phyloP scores from a whole-genome alignment of 2,329 filamentous ascomycete species.

The Xylaria sp. region DNA sequence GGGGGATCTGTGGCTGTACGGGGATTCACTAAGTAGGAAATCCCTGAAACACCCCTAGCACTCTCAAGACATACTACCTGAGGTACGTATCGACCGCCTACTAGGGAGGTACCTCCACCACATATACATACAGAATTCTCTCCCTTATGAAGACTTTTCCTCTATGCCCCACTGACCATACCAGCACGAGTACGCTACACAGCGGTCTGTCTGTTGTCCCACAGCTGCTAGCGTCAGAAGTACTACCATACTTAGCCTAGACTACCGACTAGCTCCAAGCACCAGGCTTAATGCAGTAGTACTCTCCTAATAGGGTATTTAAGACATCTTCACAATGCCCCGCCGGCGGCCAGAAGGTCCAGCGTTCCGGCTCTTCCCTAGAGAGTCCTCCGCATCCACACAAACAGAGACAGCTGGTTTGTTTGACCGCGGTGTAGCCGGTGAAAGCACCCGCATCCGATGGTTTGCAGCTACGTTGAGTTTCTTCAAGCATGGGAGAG shows the following conservation, averaged over 20 bases:
- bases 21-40: slow-evolving; percentile 42
- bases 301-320: slow-evolving; percentile 46
- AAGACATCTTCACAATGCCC: slow-evolving; percentile 38
- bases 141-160: slow-evolving; percentile 19
- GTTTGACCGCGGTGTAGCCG: slow-evolving; percentile 15
- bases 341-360: slow-evolving; percentile 44
- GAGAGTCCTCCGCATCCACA: slow-evolving; percentile 26
- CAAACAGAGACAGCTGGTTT: slow-evolving; percentile 23
- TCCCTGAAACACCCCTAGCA: slow-evolving; percentile 42
- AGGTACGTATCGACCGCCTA: background rate
- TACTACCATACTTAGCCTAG: slow-evolving; percentile 37
- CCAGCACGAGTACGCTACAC: slow-evolving; percentile 30
- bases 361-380: slow-evolving; percentile 41
- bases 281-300: slow-evolving; percentile 39
- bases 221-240: slow-evolving; percentile 37
- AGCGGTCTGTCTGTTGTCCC: slow-evolving; percentile 39
- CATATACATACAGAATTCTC: slow-evolving; percentile 32
- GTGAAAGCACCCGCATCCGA: slow-evolving; percentile 11
- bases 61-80: slow-evolving; percentile 13
- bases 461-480: slow-evolving; percentile 21
- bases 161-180: slow-evolving; percentile 30
- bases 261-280: slow-evolving; percentile 22
- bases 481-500: background rate
- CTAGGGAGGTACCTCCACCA: background rate
- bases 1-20: slow-evolving; percentile 43